A percentile compares a stretch with the other conserved stretches of the same genome.
phyloP scores from a whole-genome alignment of 2,329 filamentous ascomycete genomes.

The Macroventuria anomochaeta region DNA sequence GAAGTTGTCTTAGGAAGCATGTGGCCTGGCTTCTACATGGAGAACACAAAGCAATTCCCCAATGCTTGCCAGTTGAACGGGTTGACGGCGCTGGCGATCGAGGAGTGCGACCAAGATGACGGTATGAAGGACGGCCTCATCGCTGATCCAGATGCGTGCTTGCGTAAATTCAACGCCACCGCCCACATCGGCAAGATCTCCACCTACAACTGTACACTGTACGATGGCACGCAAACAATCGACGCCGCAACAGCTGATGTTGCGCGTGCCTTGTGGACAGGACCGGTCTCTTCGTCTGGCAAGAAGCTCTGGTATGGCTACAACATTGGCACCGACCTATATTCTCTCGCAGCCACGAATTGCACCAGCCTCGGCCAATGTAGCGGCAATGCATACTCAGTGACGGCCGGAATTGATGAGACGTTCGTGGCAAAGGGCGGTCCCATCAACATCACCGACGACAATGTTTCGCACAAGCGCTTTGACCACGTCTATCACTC shows the following conservation, averaged over 20 bases:
- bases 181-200: not conserved
- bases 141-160: conserved; percentile 16
- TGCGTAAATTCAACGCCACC: not conserved
- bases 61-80: conserved; percentile 31
- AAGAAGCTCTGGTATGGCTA: conserved; percentile 12
- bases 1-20: conserved; percentile 9
- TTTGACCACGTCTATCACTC: conserved; percentile 10
- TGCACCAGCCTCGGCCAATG: not conserved
- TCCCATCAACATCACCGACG: not conserved
- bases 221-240: not conserved
- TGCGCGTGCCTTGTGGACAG: conserved; percentile 12
- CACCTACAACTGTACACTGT: conserved; percentile 1
- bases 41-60: not conserved
- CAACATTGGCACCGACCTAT: not conserved
- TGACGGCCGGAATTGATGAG: not conserved
- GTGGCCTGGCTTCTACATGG: conserved; percentile 25
- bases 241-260: conserved; percentile 1
- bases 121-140: conserved; percentile 27
- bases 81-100: conserved; percentile 21
- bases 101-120: conserved; percentile 31
- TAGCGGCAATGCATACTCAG: not conserved
- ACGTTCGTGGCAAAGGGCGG: not conserved
- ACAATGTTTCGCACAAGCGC: conserved; percentile 3
- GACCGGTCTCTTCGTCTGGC: not conserved
- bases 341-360: not conserved